These are phyloP conservation scores for Camelina sativa DNA, from an alignment of 345 rosid genomes.

Conservation along the genomic window DNA sequence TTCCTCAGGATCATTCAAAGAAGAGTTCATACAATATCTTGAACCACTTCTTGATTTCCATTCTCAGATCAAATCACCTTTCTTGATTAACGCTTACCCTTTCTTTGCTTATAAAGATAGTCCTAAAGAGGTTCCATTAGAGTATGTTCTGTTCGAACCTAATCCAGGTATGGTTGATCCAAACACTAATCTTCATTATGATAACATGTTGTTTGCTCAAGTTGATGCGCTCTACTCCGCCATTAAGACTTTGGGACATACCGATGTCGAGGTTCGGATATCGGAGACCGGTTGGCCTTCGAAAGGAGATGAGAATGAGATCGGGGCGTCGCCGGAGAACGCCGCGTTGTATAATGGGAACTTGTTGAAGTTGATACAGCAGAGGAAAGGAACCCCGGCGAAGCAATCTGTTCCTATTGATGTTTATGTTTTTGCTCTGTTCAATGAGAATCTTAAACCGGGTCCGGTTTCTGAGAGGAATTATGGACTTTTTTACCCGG, in stretches of 20 bases:
- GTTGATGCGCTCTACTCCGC: constrained; percentile 88
- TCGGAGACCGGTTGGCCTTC: constrained; percentile 99
- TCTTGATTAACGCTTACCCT: constrained; percentile 89
- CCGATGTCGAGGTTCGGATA: constrained; percentile 62
- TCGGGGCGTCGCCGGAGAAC: constrained; percentile 77
- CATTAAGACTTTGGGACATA: constrained; percentile 72
- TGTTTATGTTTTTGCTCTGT: constrained; percentile 80
- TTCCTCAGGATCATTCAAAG: constrained; percentile 67
- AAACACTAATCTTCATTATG: constrained; percentile 66
- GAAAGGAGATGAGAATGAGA: constrained; percentile 71
- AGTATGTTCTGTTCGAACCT: constrained; percentile 81
- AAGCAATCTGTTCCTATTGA: constrained; percentile 73
- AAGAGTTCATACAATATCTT: constrained; percentile 57
- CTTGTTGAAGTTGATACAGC: constrained; percentile 54
- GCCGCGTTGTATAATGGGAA: constrained; percentile 79
- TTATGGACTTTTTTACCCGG: constrained; percentile 82
- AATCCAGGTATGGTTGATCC: constrained; percentile 72
- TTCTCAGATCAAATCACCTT: constrained; percentile 67
- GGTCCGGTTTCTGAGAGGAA: constrained; percentile 93
- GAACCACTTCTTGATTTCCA: constrained; percentile 67
- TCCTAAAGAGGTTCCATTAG: constrained; percentile 60
- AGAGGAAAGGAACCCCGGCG: constrained; percentile 76
- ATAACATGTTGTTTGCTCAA: constrained; percentile 95
- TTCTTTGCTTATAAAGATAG: constrained; percentile 75
- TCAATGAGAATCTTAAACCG: constrained; percentile 85